A percentile compares a stretch with the other conserved stretches of the same genome.
Evolutionary conservation across 208 protist genomes (phyloP).

Genomic region (Giardia duodenalis): DNA sequence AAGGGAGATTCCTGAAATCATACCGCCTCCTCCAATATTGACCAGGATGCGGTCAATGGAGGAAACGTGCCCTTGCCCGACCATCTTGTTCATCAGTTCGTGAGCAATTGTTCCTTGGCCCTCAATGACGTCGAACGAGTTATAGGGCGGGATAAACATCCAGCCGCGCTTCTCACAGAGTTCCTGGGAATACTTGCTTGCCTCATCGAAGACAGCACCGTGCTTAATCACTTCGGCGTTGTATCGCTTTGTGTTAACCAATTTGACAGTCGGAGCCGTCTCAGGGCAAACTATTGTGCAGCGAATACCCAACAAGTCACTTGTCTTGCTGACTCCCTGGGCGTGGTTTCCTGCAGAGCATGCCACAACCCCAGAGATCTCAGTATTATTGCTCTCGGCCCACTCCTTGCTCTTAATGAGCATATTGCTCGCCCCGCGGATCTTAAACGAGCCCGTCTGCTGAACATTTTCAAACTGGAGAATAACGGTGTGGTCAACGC

Average conservation of each 20-base stretch:
- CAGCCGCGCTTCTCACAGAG: not conserved
- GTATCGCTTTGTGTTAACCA: not conserved
- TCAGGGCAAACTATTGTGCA: conserved; percentile 27
- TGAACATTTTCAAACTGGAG: conserved; percentile 27
- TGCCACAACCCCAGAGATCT: conserved; percentile 7
- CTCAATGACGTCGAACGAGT: conserved; percentile 21
- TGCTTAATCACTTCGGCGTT: conserved; percentile 24
- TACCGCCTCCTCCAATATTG: conserved; percentile 31
- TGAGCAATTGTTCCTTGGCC: conserved; percentile 31
- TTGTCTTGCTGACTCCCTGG: conserved; percentile 24
- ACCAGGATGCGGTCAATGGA: conserved; percentile 15
- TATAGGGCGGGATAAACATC: conserved; percentile 28
- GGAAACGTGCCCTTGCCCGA: no score
- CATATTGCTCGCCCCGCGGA: conserved; percentile 26
- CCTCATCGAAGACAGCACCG: conserved; percentile 17
- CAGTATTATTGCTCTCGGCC: not conserved
- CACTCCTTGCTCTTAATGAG: not conserved
- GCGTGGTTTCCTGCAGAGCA: conserved; percentile 35
- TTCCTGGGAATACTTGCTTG: not conserved
- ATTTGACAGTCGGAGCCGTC: conserved; percentile 18
- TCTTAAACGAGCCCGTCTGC: conserved; percentile 33
- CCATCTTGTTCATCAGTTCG: not conserved
- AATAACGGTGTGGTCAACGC: no score
- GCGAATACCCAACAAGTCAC: not conserved
- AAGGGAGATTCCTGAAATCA: conserved; percentile 1